phyloP scores from a whole-genome alignment of 371 early-diverging fungal species.

The Mucor lusitanicus region DNA sequence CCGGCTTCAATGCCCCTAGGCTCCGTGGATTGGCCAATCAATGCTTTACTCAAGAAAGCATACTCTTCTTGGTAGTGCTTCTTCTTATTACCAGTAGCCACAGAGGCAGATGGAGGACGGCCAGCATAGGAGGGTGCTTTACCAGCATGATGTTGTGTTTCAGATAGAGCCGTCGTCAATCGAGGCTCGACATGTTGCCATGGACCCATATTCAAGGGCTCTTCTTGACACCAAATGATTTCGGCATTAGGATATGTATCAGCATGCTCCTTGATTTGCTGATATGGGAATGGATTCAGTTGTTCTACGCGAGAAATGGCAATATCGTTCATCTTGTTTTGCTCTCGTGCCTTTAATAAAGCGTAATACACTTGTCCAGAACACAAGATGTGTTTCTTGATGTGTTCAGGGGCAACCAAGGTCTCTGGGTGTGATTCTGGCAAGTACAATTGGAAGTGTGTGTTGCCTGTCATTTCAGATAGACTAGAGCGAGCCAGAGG shows the following conservation, averaged over 20 bases:
- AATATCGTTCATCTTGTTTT: constrained; percentile 80
- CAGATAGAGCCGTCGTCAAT: constrained; percentile 74
- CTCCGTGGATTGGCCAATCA: constrained; percentile 71
- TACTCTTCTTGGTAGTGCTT: constrained; percentile 93
- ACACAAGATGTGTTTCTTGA: constrained; percentile 89
- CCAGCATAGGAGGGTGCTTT: constrained; percentile 84
- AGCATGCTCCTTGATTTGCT: constrained; percentile 77
- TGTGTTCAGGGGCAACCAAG: constrained; percentile 75
- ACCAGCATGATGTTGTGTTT: constrained; percentile 70
- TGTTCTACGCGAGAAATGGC: constrained; percentile 96
- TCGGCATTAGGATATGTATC: constrained; percentile 92
- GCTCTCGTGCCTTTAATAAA: constrained; percentile 81
- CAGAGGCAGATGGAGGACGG: constrained; percentile 90
- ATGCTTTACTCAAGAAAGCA: constrained; percentile 78
- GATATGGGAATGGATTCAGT: constrained; percentile 95
- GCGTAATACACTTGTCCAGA: constrained; percentile 97
- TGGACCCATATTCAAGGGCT: constrained; percentile 91
- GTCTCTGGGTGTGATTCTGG: constrained; percentile 85
- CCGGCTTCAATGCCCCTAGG: constrained; percentile 69
- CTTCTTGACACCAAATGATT: constrained; percentile 95
- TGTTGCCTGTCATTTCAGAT: constrained; percentile 81
- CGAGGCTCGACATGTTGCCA: constrained; percentile 90
- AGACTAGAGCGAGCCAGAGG: constrained; percentile 86
- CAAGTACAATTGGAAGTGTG: constrained; percentile 86
- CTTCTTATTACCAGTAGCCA: constrained; percentile 97